Conservation (phyloP, 176 grass and related monocot genomes). For the Avena insularis region DNA sequence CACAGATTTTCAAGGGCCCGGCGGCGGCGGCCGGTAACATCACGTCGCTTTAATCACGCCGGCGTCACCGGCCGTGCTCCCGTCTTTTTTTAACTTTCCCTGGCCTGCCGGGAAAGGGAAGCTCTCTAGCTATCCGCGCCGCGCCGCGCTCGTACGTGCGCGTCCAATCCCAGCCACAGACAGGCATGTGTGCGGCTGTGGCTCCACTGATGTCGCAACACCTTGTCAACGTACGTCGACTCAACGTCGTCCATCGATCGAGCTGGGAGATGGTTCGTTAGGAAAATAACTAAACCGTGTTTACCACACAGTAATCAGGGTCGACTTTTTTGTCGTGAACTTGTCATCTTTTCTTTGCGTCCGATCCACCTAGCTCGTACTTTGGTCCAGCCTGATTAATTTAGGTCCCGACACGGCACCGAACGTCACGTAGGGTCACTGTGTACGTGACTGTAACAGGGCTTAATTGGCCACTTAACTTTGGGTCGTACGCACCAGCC, state of each 20-base stretch:
- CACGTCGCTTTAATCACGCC: background rate
- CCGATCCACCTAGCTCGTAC: too few species aligned
- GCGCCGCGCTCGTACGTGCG: background rate
- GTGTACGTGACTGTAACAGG: too few species aligned
- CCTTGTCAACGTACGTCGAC: background rate
- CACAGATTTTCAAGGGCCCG: background rate
- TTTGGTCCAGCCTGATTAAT: too few species aligned
- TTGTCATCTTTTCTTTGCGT: too few species aligned
- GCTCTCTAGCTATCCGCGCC: background rate
- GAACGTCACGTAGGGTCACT: too few species aligned
- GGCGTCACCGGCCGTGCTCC: background rate
- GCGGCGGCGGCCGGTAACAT: background rate
- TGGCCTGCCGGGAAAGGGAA: conserved; percentile 2
- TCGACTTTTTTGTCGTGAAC: too few species aligned
- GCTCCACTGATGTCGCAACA: background rate
- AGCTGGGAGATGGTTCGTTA: too few species aligned
- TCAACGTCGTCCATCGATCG: background rate
- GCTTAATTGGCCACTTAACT: too few species aligned
- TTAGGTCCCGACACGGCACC: too few species aligned
- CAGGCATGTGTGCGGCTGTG: conserved; percentile 1
- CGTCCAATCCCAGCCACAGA: background rate
- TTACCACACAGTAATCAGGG: too few species aligned
- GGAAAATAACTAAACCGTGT: too few species aligned
- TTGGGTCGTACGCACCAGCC: too few species aligned
- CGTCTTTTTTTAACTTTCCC: conserved; percentile 10